phyloP scores from a whole-genome alignment of 2,329 filamentous ascomycete species.

The Alternaria viburni region DNA sequence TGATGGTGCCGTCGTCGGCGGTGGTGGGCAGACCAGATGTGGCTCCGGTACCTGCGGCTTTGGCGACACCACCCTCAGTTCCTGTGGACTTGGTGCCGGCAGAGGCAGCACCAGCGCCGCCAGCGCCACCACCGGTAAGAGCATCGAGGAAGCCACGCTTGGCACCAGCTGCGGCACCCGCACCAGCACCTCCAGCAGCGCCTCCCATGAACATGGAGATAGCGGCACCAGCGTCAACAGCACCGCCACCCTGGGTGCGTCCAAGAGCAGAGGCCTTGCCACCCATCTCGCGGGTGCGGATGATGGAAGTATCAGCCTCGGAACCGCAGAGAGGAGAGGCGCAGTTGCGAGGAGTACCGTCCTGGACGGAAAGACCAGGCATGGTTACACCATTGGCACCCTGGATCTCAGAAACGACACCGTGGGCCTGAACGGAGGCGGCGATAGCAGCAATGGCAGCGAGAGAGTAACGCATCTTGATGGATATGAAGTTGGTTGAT shows the following conservation, averaged over 20 bases:
- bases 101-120: constrained; percentile 14
- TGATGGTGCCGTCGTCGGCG: constrained; percentile 65
- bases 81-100: constrained; percentile 56
- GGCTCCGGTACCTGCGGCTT: constrained; percentile 62
- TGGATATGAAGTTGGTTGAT: constrained; percentile 14
- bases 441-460: constrained; percentile 55
- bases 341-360: constrained; percentile 73
- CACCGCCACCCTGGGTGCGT: constrained; percentile 65
- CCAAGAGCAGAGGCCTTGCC: constrained; percentile 66
- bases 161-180: constrained; percentile 2
- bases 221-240: constrained; percentile 39
- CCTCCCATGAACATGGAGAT: constrained; percentile 13
- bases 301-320: constrained; percentile 74
- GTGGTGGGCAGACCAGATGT: constrained; percentile 65
- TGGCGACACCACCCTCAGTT: constrained; percentile 61
- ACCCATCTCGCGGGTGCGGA: constrained; percentile 65
- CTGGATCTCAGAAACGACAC: constrained; percentile 62
- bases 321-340: constrained; percentile 66
- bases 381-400: constrained; percentile 69
- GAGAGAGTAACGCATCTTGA: constrained; percentile 58
- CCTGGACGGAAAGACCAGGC: constrained; percentile 66
- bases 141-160: constrained; percentile 38
- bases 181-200: constrained; percentile 24
- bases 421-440: constrained; percentile 62
- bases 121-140: constrained; percentile 25